A percentile compares a stretch with the other conserved stretches of the same genome.
Conservation (phyloP, 306 rosid species). For the Malus sieversii region DNA sequence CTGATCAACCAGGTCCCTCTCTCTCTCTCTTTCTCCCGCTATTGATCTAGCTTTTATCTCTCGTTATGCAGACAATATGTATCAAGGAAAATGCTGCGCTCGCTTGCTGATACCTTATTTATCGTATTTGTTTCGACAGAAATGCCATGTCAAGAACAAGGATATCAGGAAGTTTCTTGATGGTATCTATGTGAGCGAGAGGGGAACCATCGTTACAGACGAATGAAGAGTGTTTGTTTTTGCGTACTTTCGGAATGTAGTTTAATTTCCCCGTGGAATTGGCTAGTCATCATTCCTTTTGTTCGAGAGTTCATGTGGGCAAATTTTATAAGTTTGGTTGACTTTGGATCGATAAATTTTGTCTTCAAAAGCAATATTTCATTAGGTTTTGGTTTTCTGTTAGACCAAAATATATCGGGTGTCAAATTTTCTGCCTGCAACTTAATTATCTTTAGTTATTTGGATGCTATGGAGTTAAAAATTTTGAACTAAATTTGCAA, state of each 20-base stretch:
- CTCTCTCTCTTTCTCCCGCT: not conserved
- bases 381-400: not conserved
- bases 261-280: not conserved
- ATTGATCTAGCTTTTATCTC: not conserved
- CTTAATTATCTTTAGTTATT: not conserved
- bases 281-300: conserved; percentile 3
- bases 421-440: not conserved
- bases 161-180: conserved; percentile 86
- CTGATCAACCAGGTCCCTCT: conserved; percentile 61
- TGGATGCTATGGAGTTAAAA: no score
- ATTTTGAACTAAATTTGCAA: no score
- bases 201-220: conserved; percentile 40
- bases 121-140: conserved; percentile 30
- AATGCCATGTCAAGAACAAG: conserved; percentile 81
- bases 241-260: not conserved
- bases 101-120: not conserved
- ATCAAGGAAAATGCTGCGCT: not conserved
- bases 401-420: not conserved
- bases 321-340: conserved; percentile 7
- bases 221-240: conserved; percentile 25
- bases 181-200: conserved; percentile 80
- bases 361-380: conserved; percentile 5
- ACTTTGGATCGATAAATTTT: conserved; percentile 13
- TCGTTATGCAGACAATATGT: not conserved
- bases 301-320: conserved; percentile 6